Percentiles rank a stretch among this genome's conserved stretches.
Evolutionary conservation across 1,139 yeast species (phyloP).

Genomic region (Kazachstania sp.): DNA sequence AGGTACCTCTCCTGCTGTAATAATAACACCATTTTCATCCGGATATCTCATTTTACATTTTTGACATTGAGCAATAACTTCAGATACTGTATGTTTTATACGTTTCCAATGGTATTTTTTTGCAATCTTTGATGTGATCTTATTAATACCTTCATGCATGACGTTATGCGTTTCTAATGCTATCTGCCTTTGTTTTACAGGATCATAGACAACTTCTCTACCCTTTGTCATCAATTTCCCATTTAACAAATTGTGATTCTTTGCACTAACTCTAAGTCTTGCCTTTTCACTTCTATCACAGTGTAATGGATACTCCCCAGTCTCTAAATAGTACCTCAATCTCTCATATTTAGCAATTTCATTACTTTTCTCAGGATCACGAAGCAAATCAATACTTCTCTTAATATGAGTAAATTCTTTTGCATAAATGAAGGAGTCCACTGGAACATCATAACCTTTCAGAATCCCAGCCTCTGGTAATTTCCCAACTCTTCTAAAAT

Average conservation of each 20-base stretch:
- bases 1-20: slow-evolving; percentile 16
- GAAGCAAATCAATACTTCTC: slow-evolving; percentile 25
- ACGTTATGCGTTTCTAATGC: slow-evolving; percentile 62
- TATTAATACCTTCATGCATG: slow-evolving; percentile 85
- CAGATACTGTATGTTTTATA: slow-evolving; percentile 78
- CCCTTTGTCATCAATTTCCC: slow-evolving; percentile 74
- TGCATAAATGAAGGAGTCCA: slow-evolving; percentile 74
- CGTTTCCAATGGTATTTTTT: slow-evolving; percentile 87
- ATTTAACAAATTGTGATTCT: slow-evolving; percentile 61
- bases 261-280: slow-evolving; percentile 70
- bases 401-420: slow-evolving; percentile 36
- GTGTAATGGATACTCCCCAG: slow-evolving; percentile 80
- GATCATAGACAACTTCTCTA: slow-evolving; percentile 72
- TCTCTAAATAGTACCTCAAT: slow-evolving; percentile 66
- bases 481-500: slow-evolving; percentile 70
- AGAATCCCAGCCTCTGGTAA: slow-evolving; percentile 79
- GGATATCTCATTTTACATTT: slow-evolving; percentile 51
- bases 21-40: slow-evolving; percentile 26
- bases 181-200: slow-evolving; percentile 62
- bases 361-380: slow-evolving; percentile 23
- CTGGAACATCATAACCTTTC: slow-evolving; percentile 74
- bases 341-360: slow-evolving; percentile 50
- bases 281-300: slow-evolving; percentile 80
- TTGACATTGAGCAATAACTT: slow-evolving; percentile 67
- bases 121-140: slow-evolving; percentile 68